These are phyloP conservation scores for Tetraselmis chui DNA, from an alignment of 139 green algal genomes.

Conservation along the genomic window DNA sequence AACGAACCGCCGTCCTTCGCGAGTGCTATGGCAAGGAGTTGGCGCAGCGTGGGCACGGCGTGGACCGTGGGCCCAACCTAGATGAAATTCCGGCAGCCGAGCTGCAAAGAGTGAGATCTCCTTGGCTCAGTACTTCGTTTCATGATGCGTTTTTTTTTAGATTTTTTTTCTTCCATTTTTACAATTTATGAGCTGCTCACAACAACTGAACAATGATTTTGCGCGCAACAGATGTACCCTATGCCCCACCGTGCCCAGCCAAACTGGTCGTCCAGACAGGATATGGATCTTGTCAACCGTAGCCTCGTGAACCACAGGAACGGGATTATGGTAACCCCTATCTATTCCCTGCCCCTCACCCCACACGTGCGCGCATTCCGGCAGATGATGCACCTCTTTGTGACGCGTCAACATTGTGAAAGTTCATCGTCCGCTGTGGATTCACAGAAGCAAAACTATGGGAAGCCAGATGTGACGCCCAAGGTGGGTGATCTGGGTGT, in stretches of 20 bases:
- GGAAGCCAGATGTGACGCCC: background rate
- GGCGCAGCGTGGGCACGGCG: background rate
- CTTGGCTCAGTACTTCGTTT: too few relatives aligned
- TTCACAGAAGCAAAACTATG: background rate
- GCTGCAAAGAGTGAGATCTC: too few relatives aligned
- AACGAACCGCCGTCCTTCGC: background rate
- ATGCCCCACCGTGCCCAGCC: background rate
- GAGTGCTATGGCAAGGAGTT: background rate
- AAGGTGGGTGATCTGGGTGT: background rate
- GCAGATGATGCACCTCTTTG: too few relatives aligned
- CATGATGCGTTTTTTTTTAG: too few relatives aligned
- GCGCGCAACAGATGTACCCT: background rate
- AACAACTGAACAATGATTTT: too few relatives aligned
- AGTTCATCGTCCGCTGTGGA: too few relatives aligned
- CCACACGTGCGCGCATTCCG: too few relatives aligned
- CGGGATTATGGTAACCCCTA: background rate
- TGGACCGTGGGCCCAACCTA: background rate
- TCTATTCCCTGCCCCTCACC: background rate
- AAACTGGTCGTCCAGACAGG: background rate
- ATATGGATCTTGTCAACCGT: background rate
- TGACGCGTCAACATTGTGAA: too few relatives aligned
- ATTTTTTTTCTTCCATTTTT: too few relatives aligned
- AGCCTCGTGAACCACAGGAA: background rate
- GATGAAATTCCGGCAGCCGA: background rate
- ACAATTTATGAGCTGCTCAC: too few relatives aligned